Percentiles rank a stretch among this genome's conserved stretches.
phyloP scores from a whole-genome alignment of 2,329 filamentous ascomycete genomes.

The Fusarium nodosum region DNA sequence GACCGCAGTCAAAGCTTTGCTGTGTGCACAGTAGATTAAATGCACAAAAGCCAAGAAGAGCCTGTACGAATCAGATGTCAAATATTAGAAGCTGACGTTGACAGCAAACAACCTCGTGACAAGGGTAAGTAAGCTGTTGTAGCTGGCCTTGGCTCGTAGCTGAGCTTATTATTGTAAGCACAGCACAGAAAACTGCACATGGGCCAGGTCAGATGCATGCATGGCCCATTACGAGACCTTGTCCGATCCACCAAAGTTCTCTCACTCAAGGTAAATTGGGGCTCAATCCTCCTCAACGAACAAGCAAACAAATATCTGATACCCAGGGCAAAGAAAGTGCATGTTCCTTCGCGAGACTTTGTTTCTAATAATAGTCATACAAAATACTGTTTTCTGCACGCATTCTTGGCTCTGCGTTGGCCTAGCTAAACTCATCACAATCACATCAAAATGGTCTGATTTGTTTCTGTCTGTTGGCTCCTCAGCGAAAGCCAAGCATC shows the following conservation, averaged over 20 bases:
- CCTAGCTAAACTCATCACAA: neutral
- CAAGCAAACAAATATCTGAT: neutral
- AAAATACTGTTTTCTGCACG: constrained; percentile 3
- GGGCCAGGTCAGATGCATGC: constrained; percentile 7
- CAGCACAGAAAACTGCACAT: constrained; percentile 2
- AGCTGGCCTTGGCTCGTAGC: neutral
- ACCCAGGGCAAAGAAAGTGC: neutral
- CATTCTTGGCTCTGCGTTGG: constrained; percentile 12
- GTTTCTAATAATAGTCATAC: constrained; percentile 25
- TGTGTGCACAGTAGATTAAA: neutral
- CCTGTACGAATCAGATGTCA: neutral
- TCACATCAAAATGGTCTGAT: constrained; percentile 21
- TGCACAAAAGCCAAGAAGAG: neutral
- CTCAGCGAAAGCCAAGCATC: constrained; percentile 1
- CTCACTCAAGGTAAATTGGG: neutral
- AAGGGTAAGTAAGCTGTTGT: neutral
- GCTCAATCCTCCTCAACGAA: constrained; percentile 2
- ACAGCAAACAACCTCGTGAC: neutral
- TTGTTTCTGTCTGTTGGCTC: neutral
- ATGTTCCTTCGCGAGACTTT: constrained; percentile 4
- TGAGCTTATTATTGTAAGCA: constrained; percentile 8
- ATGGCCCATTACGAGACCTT: constrained; percentile 16
- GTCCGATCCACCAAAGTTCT: constrained; percentile 15
- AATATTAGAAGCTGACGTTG: neutral
- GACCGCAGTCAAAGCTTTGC: constrained; percentile 11